Evolutionary conservation across 805 yeast species (phyloP).

Genomic region (Cyberlindnera samutprakarnensis): DNA sequence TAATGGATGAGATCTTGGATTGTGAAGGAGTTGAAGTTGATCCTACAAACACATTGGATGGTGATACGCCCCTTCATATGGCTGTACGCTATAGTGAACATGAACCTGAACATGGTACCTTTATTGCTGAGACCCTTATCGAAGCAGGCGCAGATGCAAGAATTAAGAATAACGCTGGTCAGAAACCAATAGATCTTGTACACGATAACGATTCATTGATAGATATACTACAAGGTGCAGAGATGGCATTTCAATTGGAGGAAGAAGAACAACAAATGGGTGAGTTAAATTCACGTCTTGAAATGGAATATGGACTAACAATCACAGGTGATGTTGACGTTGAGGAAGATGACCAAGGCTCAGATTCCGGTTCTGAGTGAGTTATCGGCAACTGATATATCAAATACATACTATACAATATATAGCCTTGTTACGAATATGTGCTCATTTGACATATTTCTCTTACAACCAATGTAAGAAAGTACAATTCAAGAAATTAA

Average conservation of each 20-base stretch:
- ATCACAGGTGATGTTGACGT: conserved; percentile 22
- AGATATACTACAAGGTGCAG: conserved; percentile 73
- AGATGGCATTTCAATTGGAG: conserved; percentile 49
- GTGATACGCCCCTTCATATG: conserved; percentile 84
- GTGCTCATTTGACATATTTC: no score
- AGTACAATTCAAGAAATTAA: no score
- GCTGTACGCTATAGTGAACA: conserved; percentile 68
- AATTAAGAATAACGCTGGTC: conserved; percentile 49
- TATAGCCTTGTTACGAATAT: not conserved
- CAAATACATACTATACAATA: conserved; percentile 1
- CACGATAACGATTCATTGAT: conserved; percentile 43
- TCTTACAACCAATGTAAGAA: no score
- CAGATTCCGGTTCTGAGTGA: conserved; percentile 16
- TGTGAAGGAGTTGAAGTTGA: conserved; percentile 89
- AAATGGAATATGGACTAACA: conserved; percentile 8
- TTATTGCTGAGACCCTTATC: conserved; percentile 68
- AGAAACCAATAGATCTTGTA: conserved; percentile 70
- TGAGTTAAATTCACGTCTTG: conserved; percentile 14
- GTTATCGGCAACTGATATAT: conserved; percentile 2
- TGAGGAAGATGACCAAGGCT: conserved; percentile 26
- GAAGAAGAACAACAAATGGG: conserved; percentile 28
- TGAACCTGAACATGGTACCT: conserved; percentile 76
- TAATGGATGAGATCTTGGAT: conserved; percentile 73
- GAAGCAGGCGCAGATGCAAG: conserved; percentile 90
- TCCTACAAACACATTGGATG: conserved; percentile 61